A percentile compares a stretch with the other conserved stretches of the same genome.
Conservation (phyloP, 2,329 filamentous ascomycete species). For the Fusarium sp. region DNA sequence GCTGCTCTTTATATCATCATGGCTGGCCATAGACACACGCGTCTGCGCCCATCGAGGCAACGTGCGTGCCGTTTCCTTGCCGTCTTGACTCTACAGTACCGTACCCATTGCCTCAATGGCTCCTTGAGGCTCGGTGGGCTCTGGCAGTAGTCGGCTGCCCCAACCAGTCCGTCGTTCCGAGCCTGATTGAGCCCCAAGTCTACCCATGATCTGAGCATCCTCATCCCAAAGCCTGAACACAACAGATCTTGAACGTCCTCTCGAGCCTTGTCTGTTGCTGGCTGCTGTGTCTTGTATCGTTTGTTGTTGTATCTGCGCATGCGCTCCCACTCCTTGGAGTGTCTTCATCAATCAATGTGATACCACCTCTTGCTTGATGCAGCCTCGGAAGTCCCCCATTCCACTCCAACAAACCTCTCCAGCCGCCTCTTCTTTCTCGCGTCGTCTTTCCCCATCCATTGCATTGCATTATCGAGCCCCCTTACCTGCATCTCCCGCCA, state of each 20-base stretch:
- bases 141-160: slow-evolving; percentile 36
- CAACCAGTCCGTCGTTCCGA: slow-evolving; percentile 28
- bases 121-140: slow-evolving; percentile 33
- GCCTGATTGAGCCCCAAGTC: slow-evolving; percentile 39
- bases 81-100: slow-evolving; percentile 21
- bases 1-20: slow-evolving; percentile 9
- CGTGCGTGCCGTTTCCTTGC: slow-evolving; percentile 33
- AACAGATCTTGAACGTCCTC: slow-evolving; percentile 35
- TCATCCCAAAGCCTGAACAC: slow-evolving; percentile 24
- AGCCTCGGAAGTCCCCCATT: slow-evolving; percentile 50
- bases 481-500: slow-evolving; percentile 61
- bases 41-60: slow-evolving; percentile 36
- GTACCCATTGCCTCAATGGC: slow-evolving; percentile 20
- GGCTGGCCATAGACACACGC: slow-evolving; percentile 33
- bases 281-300: slow-evolving; percentile 37
- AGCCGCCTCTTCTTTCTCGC: slow-evolving; percentile 48
- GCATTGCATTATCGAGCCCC: slow-evolving; percentile 54
- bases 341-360: slow-evolving; percentile 53
- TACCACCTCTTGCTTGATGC: slow-evolving; percentile 52
- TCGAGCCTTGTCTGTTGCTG: slow-evolving; percentile 26
- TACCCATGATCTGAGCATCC: slow-evolving; percentile 38
- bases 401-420: slow-evolving; percentile 47
- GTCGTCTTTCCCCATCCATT: slow-evolving; percentile 49
- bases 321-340: slow-evolving; percentile 48
- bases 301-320: slow-evolving; percentile 36